Evolutionary conservation across 2,329 filamentous ascomycete species (phyloP).

Genomic region (Colletotrichum abscissum): DNA sequence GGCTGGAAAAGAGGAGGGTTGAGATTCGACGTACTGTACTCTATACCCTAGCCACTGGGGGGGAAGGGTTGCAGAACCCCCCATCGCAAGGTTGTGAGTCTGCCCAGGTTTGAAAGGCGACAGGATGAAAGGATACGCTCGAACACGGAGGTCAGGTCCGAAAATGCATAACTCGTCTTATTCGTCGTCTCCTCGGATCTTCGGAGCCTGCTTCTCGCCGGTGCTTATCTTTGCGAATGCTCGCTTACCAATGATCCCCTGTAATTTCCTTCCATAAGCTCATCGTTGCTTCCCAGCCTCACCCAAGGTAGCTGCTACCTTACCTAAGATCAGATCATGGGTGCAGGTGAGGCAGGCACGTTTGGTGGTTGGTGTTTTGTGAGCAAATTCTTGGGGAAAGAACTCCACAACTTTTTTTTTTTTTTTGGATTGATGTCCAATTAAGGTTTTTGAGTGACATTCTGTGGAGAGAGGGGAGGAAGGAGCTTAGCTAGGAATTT

Average conservation of each 20-base stretch:
- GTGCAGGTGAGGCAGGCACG: background rate
- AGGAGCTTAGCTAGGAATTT: background rate
- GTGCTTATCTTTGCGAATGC: background rate
- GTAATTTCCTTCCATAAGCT: background rate
- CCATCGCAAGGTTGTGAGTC: background rate
- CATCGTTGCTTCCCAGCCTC: background rate
- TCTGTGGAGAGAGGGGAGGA: background rate
- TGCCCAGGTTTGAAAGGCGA: background rate
- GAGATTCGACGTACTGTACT: background rate
- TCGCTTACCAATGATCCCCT: background rate
- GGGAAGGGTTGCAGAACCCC: background rate
- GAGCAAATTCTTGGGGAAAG: background rate
- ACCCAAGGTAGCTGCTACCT: too few relatives aligned
- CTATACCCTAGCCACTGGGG: background rate
- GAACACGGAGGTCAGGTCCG: background rate
- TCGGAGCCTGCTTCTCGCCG: background rate
- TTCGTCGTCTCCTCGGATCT: background rate
- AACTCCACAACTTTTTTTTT: conserved; percentile 17
- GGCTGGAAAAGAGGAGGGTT: background rate
- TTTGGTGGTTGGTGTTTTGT: background rate
- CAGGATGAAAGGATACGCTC: background rate
- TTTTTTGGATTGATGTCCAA: conserved; percentile 21
- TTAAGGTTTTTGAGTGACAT: conserved; percentile 36
- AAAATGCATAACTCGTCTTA: background rate
- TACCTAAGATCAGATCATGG: background rate